Percentiles rank a stretch among this genome's conserved stretches.
phyloP scores from a whole-genome alignment of 2,329 filamentous ascomycete species.

The Scedosporium boydii region DNA sequence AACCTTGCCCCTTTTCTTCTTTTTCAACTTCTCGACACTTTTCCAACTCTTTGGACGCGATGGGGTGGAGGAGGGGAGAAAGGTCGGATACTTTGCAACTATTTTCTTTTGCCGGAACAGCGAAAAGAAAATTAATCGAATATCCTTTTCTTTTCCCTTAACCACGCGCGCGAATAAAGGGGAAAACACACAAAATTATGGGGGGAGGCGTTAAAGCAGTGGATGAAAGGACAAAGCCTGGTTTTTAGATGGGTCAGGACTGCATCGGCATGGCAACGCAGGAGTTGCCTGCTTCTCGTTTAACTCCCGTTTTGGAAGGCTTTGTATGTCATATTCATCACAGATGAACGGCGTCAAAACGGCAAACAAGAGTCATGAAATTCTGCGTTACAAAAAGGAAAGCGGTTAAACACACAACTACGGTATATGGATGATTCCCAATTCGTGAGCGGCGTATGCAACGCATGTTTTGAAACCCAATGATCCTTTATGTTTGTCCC shows the following conservation, averaged over 20 bases:
- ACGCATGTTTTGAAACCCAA: not conserved
- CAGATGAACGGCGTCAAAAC: slow-evolving; percentile 57
- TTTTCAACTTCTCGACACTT: not conserved
- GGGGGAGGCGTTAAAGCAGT: slow-evolving; percentile 1
- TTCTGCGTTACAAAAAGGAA: slow-evolving; percentile 9
- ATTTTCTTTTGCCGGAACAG: slow-evolving; percentile 8
- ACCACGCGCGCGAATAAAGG: slow-evolving; percentile 25
- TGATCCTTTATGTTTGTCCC: not conserved
- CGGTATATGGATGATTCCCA: not conserved
- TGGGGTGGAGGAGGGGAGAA: not conserved
- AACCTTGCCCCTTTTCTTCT: slow-evolving; percentile 20
- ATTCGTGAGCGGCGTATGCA: not conserved
- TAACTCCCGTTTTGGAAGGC: slow-evolving; percentile 44
- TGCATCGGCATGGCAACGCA: slow-evolving; percentile 39
- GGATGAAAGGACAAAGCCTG: slow-evolving; percentile 3
- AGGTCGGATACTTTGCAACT: slow-evolving; percentile 6
- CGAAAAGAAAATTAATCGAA: slow-evolving; percentile 9
- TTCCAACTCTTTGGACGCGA: slow-evolving; percentile 9
- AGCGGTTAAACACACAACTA: not conserved
- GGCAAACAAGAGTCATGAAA: slow-evolving; percentile 40
- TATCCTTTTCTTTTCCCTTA: slow-evolving; percentile 7
- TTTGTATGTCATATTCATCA: slow-evolving; percentile 54
- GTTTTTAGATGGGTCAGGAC: slow-evolving; percentile 18
- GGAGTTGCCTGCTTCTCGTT: slow-evolving; percentile 45
- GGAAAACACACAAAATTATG: not conserved